phyloP scores from a whole-genome alignment of 768 basidiomycete species.

The Kwoniella dejecticola region DNA sequence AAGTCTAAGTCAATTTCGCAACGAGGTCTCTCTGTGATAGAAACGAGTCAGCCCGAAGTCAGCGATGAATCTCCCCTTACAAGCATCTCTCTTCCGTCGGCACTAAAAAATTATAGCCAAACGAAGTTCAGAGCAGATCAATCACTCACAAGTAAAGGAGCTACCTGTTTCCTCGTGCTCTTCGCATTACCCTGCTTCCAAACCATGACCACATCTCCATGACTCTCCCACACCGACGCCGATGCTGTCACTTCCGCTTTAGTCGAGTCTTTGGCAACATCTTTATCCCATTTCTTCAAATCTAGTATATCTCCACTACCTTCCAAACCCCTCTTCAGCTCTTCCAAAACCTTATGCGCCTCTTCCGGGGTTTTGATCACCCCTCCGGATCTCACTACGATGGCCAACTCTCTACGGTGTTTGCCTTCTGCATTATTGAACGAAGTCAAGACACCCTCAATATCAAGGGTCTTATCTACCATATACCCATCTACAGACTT shows the following conservation, averaged over 20 bases:
- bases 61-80: no score
- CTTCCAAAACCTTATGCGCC: slow-evolving; percentile 57
- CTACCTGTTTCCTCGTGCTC: slow-evolving; percentile 57
- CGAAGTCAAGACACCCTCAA: slow-evolving; percentile 79
- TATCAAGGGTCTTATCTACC: slow-evolving; percentile 64
- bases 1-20: no score
- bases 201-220: slow-evolving; percentile 20
- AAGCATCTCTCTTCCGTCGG: no score
- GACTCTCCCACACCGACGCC: slow-evolving; percentile 24
- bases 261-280: no score
- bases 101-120: no score
- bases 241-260: no score
- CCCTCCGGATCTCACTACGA: slow-evolving; percentile 63
- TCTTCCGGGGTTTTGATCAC: slow-evolving; percentile 18
- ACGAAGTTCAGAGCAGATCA: no score
- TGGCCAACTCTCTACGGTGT: slow-evolving; percentile 68
- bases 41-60: no score
- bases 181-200: slow-evolving; percentile 57
- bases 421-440: slow-evolving; percentile 61
- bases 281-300: slow-evolving; percentile 59
- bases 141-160: slow-evolving; percentile 55
- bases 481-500: slow-evolving; percentile 64
- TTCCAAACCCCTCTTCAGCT: slow-evolving; percentile 67
- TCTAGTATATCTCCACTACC: slow-evolving; percentile 60
- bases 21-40: no score